These are phyloP conservation scores for Colletotrichum aenigma DNA, from an alignment of 2,329 filamentous ascomycete species.

Conservation along the genomic window DNA sequence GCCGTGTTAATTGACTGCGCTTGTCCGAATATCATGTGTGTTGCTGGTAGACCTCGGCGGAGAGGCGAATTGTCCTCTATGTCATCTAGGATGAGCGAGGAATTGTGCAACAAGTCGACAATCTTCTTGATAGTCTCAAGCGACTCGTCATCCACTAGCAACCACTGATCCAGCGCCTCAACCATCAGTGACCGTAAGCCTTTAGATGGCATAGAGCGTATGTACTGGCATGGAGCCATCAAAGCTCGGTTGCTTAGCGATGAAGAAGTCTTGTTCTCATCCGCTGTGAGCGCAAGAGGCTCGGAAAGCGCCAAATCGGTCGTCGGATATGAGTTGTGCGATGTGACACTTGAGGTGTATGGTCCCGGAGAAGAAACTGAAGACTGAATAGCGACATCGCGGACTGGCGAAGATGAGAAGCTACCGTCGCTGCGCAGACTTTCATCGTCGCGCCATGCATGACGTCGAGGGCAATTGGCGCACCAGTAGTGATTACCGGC, in stretches of 20 bases:
- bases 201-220: conserved; percentile 5
- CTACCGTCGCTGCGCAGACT: not conserved
- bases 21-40: conserved; percentile 38
- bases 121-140: not conserved
- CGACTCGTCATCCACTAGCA: not conserved
- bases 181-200: not conserved
- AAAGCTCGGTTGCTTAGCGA: not conserved
- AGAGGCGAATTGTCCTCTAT: conserved; percentile 39
- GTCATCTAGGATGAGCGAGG: conserved; percentile 34
- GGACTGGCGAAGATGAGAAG: not conserved
- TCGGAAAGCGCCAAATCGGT: not conserved
- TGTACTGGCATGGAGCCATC: not conserved
- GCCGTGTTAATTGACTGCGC: conserved; percentile 41
- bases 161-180: not conserved
- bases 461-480: not conserved
- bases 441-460: not conserved
- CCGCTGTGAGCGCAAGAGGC: not conserved
- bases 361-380: not conserved
- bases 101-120: not conserved
- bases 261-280: not conserved
- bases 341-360: not conserved
- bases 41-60: conserved; percentile 35
- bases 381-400: not conserved
- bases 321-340: not conserved
- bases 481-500: conserved; percentile 11